Evolutionary conservation across 164 flowering plant genomes (phyloP), one percentile per base, ranked within the genome.

Genomic region (Brasenia schreberi): DNA sequence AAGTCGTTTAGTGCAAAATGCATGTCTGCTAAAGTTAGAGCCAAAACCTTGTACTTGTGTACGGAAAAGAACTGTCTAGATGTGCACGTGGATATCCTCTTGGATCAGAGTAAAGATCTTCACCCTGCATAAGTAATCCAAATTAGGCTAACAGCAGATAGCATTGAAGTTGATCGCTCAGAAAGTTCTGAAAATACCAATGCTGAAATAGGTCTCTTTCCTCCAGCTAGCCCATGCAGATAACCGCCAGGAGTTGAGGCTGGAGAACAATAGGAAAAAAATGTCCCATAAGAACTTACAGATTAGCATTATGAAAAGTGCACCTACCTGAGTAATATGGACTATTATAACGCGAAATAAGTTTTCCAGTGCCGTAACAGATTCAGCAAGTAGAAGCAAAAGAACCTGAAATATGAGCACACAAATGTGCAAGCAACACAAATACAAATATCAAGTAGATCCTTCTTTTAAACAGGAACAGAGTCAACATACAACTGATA

Each of bases 11-110:
- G 56, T 9, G 56, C 39, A 33, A 49, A 49, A 9, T 49, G 56
- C 56, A 49, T 9, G 10, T 7, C 5, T 2, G 12, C 10, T 63
- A 45, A 27, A 49, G 43, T 60, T 66, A 70, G 17, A 14, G 18
- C 12, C 61, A 45, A 43, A 33, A 78, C 81, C 81, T 76, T 65
- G 74, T 62, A 58, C 70, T 67, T 67, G 65, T 67, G 67, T 61
- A 45, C 18, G 75, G 68, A 70, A 18, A 69, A 67, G 75, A 69
- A 64, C 70, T 64, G 45, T 72, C 77, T 10, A 69, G 17, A 33
- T 67, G 76, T 12, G 66, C 42, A 61, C 74, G 73, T 62, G 76
- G 66, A 66, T 72, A 56, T 6, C 65, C 73, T 67, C 77, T 69
- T 33, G 68, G 73, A 52, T 76, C 79, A 53, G 71, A 53, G 43